Evolutionary conservation across 768 basidiomycete genomes (phyloP), one percentile per base, ranked within the genome.

Genomic region (Trametes cingulata): DNA sequence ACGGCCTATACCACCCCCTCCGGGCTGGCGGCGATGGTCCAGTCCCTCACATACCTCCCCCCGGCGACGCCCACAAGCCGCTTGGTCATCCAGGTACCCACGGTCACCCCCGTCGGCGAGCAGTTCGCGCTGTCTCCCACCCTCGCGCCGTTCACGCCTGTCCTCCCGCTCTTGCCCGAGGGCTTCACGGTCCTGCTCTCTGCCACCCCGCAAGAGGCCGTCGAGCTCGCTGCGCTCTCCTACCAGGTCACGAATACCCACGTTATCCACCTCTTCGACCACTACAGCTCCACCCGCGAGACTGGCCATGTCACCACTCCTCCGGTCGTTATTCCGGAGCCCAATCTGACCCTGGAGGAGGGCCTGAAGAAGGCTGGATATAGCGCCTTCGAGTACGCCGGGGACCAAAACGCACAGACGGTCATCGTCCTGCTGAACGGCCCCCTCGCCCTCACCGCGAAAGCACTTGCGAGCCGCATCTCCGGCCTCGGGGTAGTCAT

Each of bases 231-330:
- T 2, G 68, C 83, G 25, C 79, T 93, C 48, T 80, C 93, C n/a
- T 95, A 95, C 77, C 80, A 78, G 59, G 73, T 90, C 50, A 79
- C 80, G 15, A 71, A 76, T 19, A 81, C 76, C 41, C 92, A 96
- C 73, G 86, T 91, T 57, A 81, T 95, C 56, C 94, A 98, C 72
- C 76, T 98, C 41, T 95, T 98, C 69, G 95, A 98, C 73, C 91
- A 96, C 66, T 81, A 91, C 69, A 84, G 85, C 61, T 80, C 86
- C 33, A 79, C 87, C 35, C 87, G 96, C 24, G 94, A 98, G 74
- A 76, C 83, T 35, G 85, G 90, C 2, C 82, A 86, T 54, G 68
- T 78, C 35, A 73, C 85, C 37, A 66, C 73, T 25, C 78, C 79
- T 9, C 55, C 80, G 2, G 66, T 79, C 15, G 63, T 73, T 5